Base-by-base conservation (phyloP, 495 filamentous ascomycete genomes). In the Entonaema liquescens region DNA sequence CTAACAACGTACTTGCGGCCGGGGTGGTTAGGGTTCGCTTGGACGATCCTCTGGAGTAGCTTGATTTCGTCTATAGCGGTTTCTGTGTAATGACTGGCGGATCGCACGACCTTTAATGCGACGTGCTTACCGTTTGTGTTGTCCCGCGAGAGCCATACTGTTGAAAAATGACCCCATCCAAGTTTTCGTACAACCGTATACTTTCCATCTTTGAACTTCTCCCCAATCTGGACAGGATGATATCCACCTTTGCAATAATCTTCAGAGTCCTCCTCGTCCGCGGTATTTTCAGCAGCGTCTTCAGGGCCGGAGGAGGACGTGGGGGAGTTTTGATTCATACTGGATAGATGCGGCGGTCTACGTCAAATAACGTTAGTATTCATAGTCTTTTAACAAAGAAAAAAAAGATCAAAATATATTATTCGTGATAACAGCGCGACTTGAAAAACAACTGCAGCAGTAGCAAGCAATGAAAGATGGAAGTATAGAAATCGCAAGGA, bases 191-290 rank as follows among this genome's bases (percentile, higher is more conserved):
- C 93, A 42, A 99, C 89, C 5, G 94, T 94, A 81, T 99, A 99
- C 78, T 93, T 93, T 62, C 94, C 95, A 77, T 98, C 92, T 76
- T 99, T 99, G 87, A 98, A 99, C 71, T 92, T 91, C 81, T 99
- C 95, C 59, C 95, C 95, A 54, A 98, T 91, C 58, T 85, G 85
- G 28, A 98, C 96, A 0, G 95, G 95, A 75, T 99, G 95, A 77
- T 99, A 99, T 36, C 95, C 95, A 68, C 95, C 95, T 80, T 98
- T 98, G 85, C 95, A 98, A 82, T 99, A 99, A 78, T 99, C 95
- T 78, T 99, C 95, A 29, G 93, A 97, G 76, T 98, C 96, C 81
- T 99, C 95, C 81, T 99, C 95, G 73, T 99, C 95, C 55, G 95
- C 96, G 5, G 95, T 97, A 73, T 94, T 93, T 75, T 96, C 93